Evolutionary conservation across 805 yeast species (phyloP).

Genomic region (Cyberlindnera amylophila): DNA sequence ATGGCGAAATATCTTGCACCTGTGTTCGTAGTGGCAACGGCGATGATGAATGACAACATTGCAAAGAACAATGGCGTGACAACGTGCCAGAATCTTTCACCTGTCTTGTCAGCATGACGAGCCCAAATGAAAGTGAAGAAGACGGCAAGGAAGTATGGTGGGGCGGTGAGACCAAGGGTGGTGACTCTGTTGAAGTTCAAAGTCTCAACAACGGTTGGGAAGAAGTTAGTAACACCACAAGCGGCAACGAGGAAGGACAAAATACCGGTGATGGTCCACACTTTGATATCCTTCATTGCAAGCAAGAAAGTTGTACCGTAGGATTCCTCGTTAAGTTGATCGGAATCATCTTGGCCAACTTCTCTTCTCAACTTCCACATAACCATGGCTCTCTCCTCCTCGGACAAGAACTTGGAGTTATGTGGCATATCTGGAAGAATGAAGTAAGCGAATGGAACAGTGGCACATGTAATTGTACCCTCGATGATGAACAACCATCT

Average conservation of each 20-base stretch:
- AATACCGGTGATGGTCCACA: slow-evolving; percentile 44
- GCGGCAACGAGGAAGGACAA: slow-evolving; percentile 48
- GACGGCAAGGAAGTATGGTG: slow-evolving; percentile 53
- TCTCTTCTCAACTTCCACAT: slow-evolving; percentile 27
- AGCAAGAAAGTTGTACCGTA: slow-evolving; percentile 35
- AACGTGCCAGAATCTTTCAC: slow-evolving; percentile 52
- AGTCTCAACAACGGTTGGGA: slow-evolving; percentile 57
- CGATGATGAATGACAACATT: slow-evolving; percentile 43
- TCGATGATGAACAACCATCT: slow-evolving; percentile 65
- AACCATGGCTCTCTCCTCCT: slow-evolving; percentile 39
- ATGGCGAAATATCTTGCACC: slow-evolving; percentile 59
- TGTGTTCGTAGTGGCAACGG: slow-evolving; percentile 46
- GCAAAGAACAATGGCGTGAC: slow-evolving; percentile 40
- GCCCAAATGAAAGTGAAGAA: slow-evolving; percentile 49
- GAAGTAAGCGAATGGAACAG: slow-evolving; percentile 44
- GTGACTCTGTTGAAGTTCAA: slow-evolving; percentile 46
- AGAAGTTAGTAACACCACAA: slow-evolving; percentile 57
- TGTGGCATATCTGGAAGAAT: slow-evolving; percentile 52
- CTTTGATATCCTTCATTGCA: slow-evolving; percentile 39
- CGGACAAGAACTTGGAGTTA: slow-evolving; percentile 42
- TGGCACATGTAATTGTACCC: slow-evolving; percentile 47
- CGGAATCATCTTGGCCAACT: slow-evolving; percentile 29
- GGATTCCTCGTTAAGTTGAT: slow-evolving; percentile 25
- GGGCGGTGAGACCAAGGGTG: slow-evolving; percentile 55
- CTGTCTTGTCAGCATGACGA: slow-evolving; percentile 51